These are phyloP conservation scores for Balansia obtecta DNA, from an alignment of 2,329 filamentous ascomycete species.

Conservation along the genomic window DNA sequence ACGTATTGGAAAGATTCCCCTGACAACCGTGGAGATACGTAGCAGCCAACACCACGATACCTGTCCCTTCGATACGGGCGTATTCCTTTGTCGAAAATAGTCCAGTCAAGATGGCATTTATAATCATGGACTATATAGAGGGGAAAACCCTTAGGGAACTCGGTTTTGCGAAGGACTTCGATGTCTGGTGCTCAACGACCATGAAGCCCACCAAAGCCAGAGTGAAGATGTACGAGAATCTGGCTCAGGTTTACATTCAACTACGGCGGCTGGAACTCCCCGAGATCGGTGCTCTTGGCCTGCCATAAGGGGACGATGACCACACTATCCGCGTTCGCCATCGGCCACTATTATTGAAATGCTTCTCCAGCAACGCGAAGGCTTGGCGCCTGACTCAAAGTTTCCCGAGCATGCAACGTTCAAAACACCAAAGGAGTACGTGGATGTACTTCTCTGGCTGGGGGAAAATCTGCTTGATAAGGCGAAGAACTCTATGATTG, in stretches of 20 bases:
- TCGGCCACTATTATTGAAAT: background rate
- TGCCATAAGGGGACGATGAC: background rate
- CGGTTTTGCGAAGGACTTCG: background rate
- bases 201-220: background rate
- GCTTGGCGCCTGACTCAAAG: background rate
- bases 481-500: background rate
- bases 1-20: background rate
- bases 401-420: background rate
- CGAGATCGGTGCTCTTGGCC: conserved; percentile 1
- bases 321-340: background rate
- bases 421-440: background rate
- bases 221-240: background rate
- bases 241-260: background rate
- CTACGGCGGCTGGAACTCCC: background rate
- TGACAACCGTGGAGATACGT: conserved; percentile 5
- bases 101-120: conserved; percentile 7
- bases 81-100: conserved; percentile 1
- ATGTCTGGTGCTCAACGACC: background rate
- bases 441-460: background rate
- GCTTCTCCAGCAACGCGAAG: background rate
- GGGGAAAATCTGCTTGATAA: background rate
- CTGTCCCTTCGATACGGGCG: conserved; percentile 7
- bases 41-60: conserved; percentile 7
- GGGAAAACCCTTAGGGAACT: conserved; percentile 8
- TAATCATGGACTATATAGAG: conserved; percentile 12